A percentile compares a stretch with the other conserved stretches of the same genome.
These are phyloP conservation scores for Isoetes taiwanensis DNA, from an alignment of 75 land plant genomes.

Conservation along the genomic window DNA sequence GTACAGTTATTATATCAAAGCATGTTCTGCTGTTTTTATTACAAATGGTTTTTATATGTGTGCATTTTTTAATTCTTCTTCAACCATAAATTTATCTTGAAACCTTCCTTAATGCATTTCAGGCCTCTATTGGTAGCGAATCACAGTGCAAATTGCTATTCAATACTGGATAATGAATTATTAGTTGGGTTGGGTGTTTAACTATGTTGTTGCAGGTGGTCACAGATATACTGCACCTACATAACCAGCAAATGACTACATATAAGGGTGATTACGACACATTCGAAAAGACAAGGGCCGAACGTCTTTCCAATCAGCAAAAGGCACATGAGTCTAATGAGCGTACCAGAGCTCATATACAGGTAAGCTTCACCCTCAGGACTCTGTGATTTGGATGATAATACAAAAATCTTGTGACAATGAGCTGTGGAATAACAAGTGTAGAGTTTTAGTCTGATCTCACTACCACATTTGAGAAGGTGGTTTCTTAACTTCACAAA, in stretches of 20 bases:
- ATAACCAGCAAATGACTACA: slow-evolving; percentile 52
- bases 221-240: slow-evolving; percentile 87
- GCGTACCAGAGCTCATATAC: slow-evolving; percentile 79
- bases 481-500: not conserved
- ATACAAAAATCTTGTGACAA: too few relatives aligned
- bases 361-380: slow-evolving; percentile 34
- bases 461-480: too few relatives aligned
- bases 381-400: not conserved
- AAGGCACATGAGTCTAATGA: slow-evolving; percentile 94
- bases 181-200: not conserved
- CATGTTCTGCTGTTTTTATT: not conserved
- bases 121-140: too few relatives aligned
- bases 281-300: slow-evolving; percentile 86
- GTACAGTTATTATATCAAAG: slow-evolving; percentile 21
- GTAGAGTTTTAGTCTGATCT: too few relatives aligned
- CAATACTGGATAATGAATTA: too few relatives aligned
- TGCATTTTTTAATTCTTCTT: not conserved
- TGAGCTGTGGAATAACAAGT: too few relatives aligned
- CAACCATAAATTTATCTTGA: too few relatives aligned
- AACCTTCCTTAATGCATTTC: too few relatives aligned
- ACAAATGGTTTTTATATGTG: not conserved
- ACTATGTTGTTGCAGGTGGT: slow-evolving; percentile 49
- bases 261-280: slow-evolving; percentile 97
- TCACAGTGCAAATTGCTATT: too few relatives aligned
- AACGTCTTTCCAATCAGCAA: slow-evolving; percentile 75